These are phyloP conservation scores for Cladosporium oxysporum DNA, from an alignment of 2,329 filamentous ascomycete species.

Conservation along the genomic window DNA sequence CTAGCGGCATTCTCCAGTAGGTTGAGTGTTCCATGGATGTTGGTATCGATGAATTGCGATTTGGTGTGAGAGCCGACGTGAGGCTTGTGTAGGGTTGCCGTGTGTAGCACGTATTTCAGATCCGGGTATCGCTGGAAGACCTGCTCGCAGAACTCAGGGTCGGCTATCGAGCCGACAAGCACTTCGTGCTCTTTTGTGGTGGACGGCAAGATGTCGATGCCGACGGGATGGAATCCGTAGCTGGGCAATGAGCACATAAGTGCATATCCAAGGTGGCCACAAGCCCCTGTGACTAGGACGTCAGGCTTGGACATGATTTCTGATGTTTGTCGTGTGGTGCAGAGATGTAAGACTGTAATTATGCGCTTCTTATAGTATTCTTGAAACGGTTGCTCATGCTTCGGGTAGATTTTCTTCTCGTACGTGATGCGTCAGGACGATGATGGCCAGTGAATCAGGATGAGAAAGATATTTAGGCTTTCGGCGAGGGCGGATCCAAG, in stretches of 20 bases:
- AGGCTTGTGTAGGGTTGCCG: conserved; percentile 28
- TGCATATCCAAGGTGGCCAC: conserved; percentile 27
- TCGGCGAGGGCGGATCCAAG: not conserved
- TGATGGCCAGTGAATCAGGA: not conserved
- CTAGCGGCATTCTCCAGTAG: conserved; percentile 24
- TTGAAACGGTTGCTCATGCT: not conserved
- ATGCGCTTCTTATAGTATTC: not conserved
- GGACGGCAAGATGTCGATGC: conserved; percentile 24
- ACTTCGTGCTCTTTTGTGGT: conserved; percentile 16
- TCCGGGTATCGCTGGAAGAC: conserved; percentile 17
- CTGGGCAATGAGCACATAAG: conserved; percentile 24
- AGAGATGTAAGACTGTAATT: not conserved
- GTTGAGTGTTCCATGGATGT: conserved; percentile 25
- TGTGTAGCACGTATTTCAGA: conserved; percentile 25
- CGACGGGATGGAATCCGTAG: conserved; percentile 22
- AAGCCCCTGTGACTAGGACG: conserved; percentile 25
- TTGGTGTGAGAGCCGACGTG: conserved; percentile 26
- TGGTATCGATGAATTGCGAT: conserved; percentile 27
- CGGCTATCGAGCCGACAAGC: conserved; percentile 21
- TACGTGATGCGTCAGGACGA: not conserved
- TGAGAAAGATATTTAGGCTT: not conserved
- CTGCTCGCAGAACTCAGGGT: conserved; percentile 19
- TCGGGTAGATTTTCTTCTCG: not conserved
- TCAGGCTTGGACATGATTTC: conserved; percentile 18
- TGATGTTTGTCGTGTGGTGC: not conserved